Base-by-base conservation (phyloP, 257 asterid species). In the Verbena officinalis region DNA sequence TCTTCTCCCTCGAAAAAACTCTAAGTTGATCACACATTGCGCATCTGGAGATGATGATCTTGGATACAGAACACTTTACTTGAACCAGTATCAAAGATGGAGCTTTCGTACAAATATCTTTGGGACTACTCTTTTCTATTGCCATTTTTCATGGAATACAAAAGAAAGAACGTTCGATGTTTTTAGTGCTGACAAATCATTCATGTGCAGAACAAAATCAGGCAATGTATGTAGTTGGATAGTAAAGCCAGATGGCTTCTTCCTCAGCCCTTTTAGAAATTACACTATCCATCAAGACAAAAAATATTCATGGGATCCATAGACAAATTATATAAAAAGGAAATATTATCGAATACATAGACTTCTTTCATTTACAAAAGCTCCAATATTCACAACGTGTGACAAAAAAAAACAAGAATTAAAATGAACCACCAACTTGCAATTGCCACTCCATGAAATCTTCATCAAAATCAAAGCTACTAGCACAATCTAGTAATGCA, bases 401-500 rank as follows among this genome's bases (percentile, higher is more conserved):
- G 24, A 19, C 9, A 38, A 56, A 76, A 46, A 36, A 60, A 69
- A 34, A 81, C 75, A 85, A 62, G 77, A 43, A 54, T 66, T 70
- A 75, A 82, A 27, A 77, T 20, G 92, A 78, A 60, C 11, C 10
- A 36, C 85, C 72, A 14, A 73, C 65, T 38, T 75, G 90, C 62
- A 64, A 10, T 73, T 84, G 92, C 96, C 96, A 84, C 59, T 83
- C 95, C 85, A 77, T 68, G 64, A 84, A 84, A 62, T 90, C 96
- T 50, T 84, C 96, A 17, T 84, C 96, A 17, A 80, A 71, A 68
- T 90, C 95, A 4, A 94, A 88, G 72, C 99, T 94, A 71, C 96
- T 90, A 1, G 93, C 80, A 44, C 99, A 94, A 61, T 94, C 98
- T 79, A 90, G 43, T 34, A 94, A 73, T 20, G 99, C 96, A 62